Evolutionary conservation across 352 stramenopile species (phyloP), one percentile per base, ranked within the genome.

Genomic region (Phytophthora melonis): DNA sequence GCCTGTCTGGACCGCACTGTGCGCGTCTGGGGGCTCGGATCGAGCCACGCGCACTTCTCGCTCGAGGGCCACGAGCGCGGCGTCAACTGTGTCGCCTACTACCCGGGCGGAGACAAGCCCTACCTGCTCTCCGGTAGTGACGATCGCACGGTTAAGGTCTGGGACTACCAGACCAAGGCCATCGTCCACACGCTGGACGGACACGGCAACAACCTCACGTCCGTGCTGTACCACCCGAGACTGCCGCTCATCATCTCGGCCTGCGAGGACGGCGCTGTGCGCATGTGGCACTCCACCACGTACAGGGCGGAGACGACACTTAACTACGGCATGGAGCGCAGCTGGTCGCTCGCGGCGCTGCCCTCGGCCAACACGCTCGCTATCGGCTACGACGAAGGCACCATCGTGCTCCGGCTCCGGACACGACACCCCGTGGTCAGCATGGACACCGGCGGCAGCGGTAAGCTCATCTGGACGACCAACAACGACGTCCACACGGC

Each of bases 131-230:
- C 93, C 18, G 97, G 97, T 19, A 93, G 97, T 5, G 97, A 99
- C 76, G 90, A 99, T 86, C 93, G 95, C 47, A 99, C 96, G 10
- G 94, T 99, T 36, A 99, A 99, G 75, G 98, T 99, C 70, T 99
- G 98, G 98, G 98, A 99, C 84, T 99, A 99, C 88, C 91, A 99
- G 91, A 99, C 98, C 10, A 99, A 99, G 81, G 97, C 93, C n/a
- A 98, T 99, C 70, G 95, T 99, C 19, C 98, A 99, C 82, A 99
- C 96, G 36, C 89, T 99, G 19, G 97, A 99, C 54, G 98, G 98
- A 45, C 98, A 99, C 82, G 94, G 92, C n/a, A 98, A 99, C 79
- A 99, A 99, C 88, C 89, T 99, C 43, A 98, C 97, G 66, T 84
- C 94, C 0, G 98, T 99, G 34, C 80, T 99, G 65, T 99, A 99